Percentiles rank a stretch among this genome's conserved stretches.
Conservation (phyloP, 371 early-diverging fungal species). For the Mucor saturninus region DNA sequence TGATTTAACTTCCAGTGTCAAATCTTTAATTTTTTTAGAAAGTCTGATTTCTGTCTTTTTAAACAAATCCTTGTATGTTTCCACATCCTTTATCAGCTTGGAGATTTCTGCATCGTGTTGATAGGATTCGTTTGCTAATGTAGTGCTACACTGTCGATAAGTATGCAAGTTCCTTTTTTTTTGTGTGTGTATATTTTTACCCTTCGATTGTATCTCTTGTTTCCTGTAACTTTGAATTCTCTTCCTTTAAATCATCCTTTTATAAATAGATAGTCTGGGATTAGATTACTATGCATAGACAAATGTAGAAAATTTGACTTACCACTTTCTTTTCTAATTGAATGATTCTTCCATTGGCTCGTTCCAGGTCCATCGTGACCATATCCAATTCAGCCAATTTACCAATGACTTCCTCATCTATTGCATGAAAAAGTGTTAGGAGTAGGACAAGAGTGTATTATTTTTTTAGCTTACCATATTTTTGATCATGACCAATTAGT, state of each 20-base stretch:
- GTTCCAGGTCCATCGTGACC: conserved; percentile 81
- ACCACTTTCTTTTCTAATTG: conserved; percentile 75
- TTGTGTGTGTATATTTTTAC: conserved; percentile 8
- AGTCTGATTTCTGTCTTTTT: conserved; percentile 52
- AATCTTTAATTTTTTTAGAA: conserved; percentile 55
- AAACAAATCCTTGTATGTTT: conserved; percentile 51
- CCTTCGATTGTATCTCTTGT: conserved; percentile 18
- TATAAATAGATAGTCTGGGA: not conserved
- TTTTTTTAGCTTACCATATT: conserved; percentile 56
- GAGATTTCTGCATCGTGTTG: conserved; percentile 52
- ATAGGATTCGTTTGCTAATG: conserved; percentile 4
- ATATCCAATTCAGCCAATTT: conserved; percentile 90
- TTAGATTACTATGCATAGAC: too few relatives aligned
- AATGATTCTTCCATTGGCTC: conserved; percentile 74
- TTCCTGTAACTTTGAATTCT: conserved; percentile 43
- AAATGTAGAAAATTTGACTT: not conserved
- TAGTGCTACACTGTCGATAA: not conserved
- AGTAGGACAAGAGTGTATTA: not conserved
- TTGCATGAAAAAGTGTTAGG: not conserved
- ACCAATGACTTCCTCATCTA: conserved; percentile 82
- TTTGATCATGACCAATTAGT: conserved; percentile 71
- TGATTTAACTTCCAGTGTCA: conserved; percentile 49
- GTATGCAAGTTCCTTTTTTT: too few relatives aligned
- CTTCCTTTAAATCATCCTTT: conserved; percentile 53
- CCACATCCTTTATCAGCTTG: conserved; percentile 59